A percentile compares a stretch with the other conserved stretches of the same genome.
phyloP scores from a whole-genome alignment of 352 stramenopile genomes.

The Globisporangium cystogenes region DNA sequence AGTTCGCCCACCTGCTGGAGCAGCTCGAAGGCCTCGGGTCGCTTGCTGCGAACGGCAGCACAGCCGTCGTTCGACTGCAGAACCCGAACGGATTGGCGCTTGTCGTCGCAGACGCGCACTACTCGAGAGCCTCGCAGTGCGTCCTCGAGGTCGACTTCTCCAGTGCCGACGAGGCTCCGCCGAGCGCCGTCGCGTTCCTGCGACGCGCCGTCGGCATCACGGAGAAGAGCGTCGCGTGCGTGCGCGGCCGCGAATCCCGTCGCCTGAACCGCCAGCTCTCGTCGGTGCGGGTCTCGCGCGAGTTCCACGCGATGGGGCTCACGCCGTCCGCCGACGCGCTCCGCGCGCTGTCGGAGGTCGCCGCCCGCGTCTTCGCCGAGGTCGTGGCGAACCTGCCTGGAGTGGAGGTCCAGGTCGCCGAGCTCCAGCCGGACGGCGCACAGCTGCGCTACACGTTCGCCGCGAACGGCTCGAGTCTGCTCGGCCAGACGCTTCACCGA shows the following conservation, averaged over 20 bases:
- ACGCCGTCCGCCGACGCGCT: slow-evolving; percentile 51
- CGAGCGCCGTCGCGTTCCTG: slow-evolving; percentile 20
- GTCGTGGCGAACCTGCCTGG: slow-evolving; percentile 45
- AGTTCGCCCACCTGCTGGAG: slow-evolving; percentile 37
- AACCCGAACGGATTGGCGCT: slow-evolving; percentile 30
- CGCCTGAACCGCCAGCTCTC: slow-evolving; percentile 22
- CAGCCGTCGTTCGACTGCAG: background rate
- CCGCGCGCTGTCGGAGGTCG: slow-evolving; percentile 34
- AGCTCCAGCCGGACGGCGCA: slow-evolving; percentile 37
- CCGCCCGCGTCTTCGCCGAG: slow-evolving; percentile 34
- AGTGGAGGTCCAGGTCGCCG: slow-evolving; percentile 45
- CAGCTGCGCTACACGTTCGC: slow-evolving; percentile 53
- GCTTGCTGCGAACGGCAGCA: background rate
- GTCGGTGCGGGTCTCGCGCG: slow-evolving; percentile 13
- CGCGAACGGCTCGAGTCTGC: slow-evolving; percentile 27
- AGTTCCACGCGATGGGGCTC: slow-evolving; percentile 34
- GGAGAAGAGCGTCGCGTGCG: slow-evolving; percentile 32
- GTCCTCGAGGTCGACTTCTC: slow-evolving; percentile 38
- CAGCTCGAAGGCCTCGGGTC: background rate
- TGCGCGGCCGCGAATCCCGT: slow-evolving; percentile 46
- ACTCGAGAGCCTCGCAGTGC: slow-evolving; percentile 22
- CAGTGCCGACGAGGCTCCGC: slow-evolving; percentile 2
- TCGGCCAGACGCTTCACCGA: slow-evolving; percentile 27
- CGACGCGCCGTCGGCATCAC: slow-evolving; percentile 29
- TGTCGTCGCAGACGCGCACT: slow-evolving; percentile 22